phyloP scores from a whole-genome alignment of 2,329 filamentous ascomycete genomes.

The Elsinoe ampelina region DNA sequence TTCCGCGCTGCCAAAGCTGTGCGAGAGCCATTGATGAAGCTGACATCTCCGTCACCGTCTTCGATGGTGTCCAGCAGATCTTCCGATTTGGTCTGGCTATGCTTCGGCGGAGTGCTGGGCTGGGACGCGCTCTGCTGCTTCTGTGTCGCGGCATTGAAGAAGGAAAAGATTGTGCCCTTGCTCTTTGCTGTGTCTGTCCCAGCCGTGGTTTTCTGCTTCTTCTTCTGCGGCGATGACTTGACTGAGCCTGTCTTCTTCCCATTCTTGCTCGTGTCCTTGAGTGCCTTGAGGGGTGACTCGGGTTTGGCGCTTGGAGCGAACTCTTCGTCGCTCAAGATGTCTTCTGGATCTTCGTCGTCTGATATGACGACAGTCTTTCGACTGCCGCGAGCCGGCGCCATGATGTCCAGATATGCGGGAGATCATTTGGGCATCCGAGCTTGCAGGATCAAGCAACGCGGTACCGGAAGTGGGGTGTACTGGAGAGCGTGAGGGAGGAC shows the following conservation, averaged over 20 bases:
- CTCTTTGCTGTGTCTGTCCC: conserved; percentile 21
- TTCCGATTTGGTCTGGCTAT: conserved; percentile 22
- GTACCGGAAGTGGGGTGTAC: background rate
- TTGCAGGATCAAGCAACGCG: no score
- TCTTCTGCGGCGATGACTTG: conserved; percentile 15
- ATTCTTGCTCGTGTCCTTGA: conserved; percentile 4
- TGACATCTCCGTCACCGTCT: conserved; percentile 20
- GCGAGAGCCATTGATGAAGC: conserved; percentile 25
- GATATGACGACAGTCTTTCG: conserved; percentile 22
- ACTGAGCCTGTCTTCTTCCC: conserved; percentile 15
- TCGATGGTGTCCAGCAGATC: conserved; percentile 28
- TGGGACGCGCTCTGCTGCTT: conserved; percentile 28
- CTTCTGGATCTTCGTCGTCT: conserved; percentile 20
- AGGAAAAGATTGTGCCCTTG: conserved; percentile 39
- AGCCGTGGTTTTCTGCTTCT: background rate
- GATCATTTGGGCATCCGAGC: background rate
- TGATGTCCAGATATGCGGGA: conserved; percentile 10
- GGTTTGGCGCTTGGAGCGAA: conserved; percentile 9
- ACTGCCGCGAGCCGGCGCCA: conserved; percentile 25
- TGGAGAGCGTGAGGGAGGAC: background rate
- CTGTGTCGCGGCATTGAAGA: conserved; percentile 39
- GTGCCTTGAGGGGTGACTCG: conserved; percentile 17
- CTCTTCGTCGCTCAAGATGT: conserved; percentile 5
- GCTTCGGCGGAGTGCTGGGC: conserved; percentile 29
- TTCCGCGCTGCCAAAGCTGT: conserved; percentile 27